Evolutionary conservation across 2,329 filamentous ascomycete genomes (phyloP), one percentile per base, ranked within the genome.

Genomic region (Rhinocladiella similis): DNA sequence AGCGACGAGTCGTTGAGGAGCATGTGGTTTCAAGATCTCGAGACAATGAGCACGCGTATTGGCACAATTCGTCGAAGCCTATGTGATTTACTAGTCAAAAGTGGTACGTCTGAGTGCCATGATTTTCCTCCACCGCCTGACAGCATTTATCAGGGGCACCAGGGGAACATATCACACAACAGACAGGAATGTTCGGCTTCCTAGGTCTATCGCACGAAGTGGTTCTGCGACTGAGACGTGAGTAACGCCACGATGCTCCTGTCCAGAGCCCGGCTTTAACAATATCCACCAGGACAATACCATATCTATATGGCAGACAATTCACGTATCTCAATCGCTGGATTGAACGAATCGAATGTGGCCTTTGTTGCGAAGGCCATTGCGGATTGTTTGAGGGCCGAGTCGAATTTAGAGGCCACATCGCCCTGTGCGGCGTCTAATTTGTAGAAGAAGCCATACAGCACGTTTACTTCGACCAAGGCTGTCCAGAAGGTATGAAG

Each of bases 281-380:
- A 25, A 25, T 47, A 19, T 12, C 18, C 5, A 42, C 7, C 35
- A 43, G 47, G 75, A 20, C 70, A 74, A 54, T 74, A 72, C 55
- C 74, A 76, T 65, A 69, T 76, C 54, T 76, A 76, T 64, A 66
- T 76, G 56, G 67, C 73, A 52, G 72, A 71, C 54, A 73, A 70
- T 29, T 70, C 71, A 48, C 67, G 72, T 56, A 71, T 70, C 29
- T 74, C 72, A 13, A 70, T 74, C 58, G 45, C n/a, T 16, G 47
- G 47, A 73, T 71, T 75, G 65, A 75, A 70, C 63, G 59, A 71
- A 51, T 71, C 70, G 50, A 75, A 75, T 47, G 72, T 74, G 49
- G 61, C 59, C 27, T 74, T 74, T 60, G 70, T 75, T 14, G 73
- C 73, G 22, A 25, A 25, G 7, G 22, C 22, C 22, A 25, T 25